Percentiles rank a stretch among this genome's conserved stretches.
phyloP scores from a whole-genome alignment of 495 filamentous ascomycete species.

The Neurospora tetrasperma region DNA sequence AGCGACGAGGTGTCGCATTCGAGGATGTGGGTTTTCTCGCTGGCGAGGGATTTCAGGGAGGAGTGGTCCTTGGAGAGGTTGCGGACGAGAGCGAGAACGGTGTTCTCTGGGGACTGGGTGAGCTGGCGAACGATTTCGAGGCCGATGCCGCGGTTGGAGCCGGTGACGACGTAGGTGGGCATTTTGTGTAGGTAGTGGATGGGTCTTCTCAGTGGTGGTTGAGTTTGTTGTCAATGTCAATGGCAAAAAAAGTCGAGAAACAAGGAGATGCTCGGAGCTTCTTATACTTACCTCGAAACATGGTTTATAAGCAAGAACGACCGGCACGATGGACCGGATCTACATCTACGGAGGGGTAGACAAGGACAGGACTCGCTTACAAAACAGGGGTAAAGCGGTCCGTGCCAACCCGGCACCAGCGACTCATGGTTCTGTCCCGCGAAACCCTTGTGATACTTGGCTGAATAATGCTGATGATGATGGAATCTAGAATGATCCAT shows the following conservation, averaged over 20 bases:
- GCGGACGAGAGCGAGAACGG: slow-evolving; percentile 39
- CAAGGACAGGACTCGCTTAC: too few species aligned
- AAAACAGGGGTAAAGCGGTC: too few species aligned
- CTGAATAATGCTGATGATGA: neutral
- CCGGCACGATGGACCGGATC: neutral
- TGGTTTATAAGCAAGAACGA: neutral
- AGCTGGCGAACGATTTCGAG: slow-evolving; percentile 47
- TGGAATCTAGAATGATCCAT: neutral
- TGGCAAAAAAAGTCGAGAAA: neutral
- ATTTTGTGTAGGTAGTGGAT: slow-evolving; percentile 19
- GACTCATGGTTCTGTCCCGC: neutral
- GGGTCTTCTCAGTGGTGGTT: neutral
- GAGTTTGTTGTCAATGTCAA: neutral
- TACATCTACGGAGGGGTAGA: neutral
- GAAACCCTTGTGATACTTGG: neutral
- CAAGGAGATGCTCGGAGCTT: neutral
- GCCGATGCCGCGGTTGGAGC: slow-evolving; percentile 46
- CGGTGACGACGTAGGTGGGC: slow-evolving; percentile 46
- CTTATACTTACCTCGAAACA: neutral
- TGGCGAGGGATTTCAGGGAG: slow-evolving; percentile 19
- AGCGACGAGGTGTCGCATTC: slow-evolving; percentile 30
- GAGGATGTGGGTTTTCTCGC: slow-evolving; percentile 24
- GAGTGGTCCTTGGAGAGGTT: slow-evolving; percentile 25
- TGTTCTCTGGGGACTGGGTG: slow-evolving; percentile 31
- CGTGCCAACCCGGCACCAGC: too few species aligned